Base-by-base conservation (phyloP, 257 asterid species). In the Voacanga thouarsii region DNA sequence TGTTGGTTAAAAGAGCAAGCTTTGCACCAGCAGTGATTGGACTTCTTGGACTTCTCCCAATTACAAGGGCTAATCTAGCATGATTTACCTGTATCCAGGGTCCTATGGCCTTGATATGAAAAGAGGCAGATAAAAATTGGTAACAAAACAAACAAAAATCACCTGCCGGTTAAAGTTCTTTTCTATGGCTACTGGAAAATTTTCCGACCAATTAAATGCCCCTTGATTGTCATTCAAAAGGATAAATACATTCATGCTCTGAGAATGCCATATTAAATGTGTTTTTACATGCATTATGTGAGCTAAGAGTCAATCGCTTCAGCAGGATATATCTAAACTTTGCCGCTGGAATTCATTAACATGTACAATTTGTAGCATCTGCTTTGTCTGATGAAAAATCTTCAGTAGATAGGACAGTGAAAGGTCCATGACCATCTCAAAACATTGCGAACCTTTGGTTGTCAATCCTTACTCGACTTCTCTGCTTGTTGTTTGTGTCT, bases 361-460 rank as follows among this genome's bases (percentile, higher is more conserved):
- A 30, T 64, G 44, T 64, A 64, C 69, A 64, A 64, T 28, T 28
- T 12, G 9, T 28, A 12, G 44, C 44, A 64, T 10, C 69, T 11
- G 12, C 69, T 30, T 28, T 28, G 69, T 3, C 33, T 64, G 74
- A 59, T 23, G 28, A 67, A 26, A 24, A 44, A 65, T 39, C 82
- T 21, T 28, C 4, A 51, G 50, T 77, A 55, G 79, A 74, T 81
- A 69, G 43, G 82, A 33, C 68, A 75, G 47, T 78, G 77, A 3
- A 37, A 77, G 56, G 21, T 76, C 33, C 57, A 70, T 44, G 33
- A 45, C 74, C 84, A 64, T 47, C 60, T 82, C 59, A 84, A 75
- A 84, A 78, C 88, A 82, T 80, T 7, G 87, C 57, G 74, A 85
- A 86, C 84, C 88, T 87, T 50, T 77, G 81, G 78, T 53, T 85